phyloP scores from a whole-genome alignment of 345 rosid species.

The Linum usitatissimum region DNA sequence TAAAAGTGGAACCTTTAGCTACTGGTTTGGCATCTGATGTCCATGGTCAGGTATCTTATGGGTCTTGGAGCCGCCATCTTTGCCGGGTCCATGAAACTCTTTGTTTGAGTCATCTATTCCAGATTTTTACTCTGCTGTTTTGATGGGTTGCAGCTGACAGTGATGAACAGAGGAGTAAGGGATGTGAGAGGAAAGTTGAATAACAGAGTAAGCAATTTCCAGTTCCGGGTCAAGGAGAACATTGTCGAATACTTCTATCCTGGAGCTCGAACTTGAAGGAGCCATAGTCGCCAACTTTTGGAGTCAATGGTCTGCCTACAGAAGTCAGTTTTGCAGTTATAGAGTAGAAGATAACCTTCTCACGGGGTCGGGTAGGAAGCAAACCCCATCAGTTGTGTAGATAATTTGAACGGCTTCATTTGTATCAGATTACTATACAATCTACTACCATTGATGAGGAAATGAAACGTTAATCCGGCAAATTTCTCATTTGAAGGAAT shows the following conservation, averaged over 20 bases:
- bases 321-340: too few relatives aligned
- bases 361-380: not conserved
- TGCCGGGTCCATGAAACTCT: not conserved
- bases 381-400: not conserved
- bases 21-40: slow-evolving; percentile 91
- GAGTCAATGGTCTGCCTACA: too few relatives aligned
- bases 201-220: slow-evolving; percentile 61
- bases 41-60: slow-evolving; percentile 65
- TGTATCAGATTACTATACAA: not conserved
- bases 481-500: not conserved
- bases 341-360: too few relatives aligned
- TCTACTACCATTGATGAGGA: too few relatives aligned
- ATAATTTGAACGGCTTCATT: not conserved
- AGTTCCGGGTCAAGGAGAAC: slow-evolving; percentile 70
- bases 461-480: too few relatives aligned
- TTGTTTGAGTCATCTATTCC: too few relatives aligned
- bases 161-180: slow-evolving; percentile 36
- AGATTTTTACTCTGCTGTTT: not conserved
- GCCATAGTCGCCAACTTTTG: not conserved
- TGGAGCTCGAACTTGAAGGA: slow-evolving; percentile 35
- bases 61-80: not conserved
- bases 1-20: slow-evolving; percentile 73
- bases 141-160: slow-evolving; percentile 43
- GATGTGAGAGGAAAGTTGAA: slow-evolving; percentile 22
- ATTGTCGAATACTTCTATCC: slow-evolving; percentile 69